Conservation (phyloP, 345 rosid species). For the Tarenaya hassleriana region DNA sequence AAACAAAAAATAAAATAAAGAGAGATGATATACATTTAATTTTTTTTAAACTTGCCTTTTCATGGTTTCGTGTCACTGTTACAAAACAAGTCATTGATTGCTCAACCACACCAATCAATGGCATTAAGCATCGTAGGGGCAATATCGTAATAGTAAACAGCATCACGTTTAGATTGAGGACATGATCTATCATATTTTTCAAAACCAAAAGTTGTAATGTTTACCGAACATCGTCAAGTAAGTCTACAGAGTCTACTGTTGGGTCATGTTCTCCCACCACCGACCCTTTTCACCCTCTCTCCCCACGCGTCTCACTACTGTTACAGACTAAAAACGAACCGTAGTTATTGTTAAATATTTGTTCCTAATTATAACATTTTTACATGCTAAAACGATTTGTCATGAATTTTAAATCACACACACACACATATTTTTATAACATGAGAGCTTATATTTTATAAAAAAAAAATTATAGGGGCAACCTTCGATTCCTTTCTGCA, state of each 20-base stretch:
- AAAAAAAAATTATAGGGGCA: neutral
- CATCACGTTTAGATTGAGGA: too few species aligned
- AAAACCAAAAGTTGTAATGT: slow-evolving; percentile 14
- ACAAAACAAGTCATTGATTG: too few species aligned
- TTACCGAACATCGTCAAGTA: slow-evolving; percentile 12
- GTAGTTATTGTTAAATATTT: neutral
- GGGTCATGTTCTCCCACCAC: slow-evolving; percentile 19
- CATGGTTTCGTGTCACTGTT: too few species aligned
- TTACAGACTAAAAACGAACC: too few species aligned
- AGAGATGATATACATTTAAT: too few species aligned
- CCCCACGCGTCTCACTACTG: slow-evolving; percentile 1
- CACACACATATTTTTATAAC: neutral
- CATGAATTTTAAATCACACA: too few species aligned
- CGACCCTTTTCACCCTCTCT: slow-evolving; percentile 22
- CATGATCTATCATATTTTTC: neutral
- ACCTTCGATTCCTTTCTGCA: neutral
- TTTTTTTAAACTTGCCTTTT: too few species aligned
- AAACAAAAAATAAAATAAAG: too few species aligned
- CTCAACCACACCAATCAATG: too few species aligned
- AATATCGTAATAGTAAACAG: too few species aligned
- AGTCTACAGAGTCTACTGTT: slow-evolving; percentile 25
- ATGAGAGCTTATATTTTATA: neutral
- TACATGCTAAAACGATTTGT: too few species aligned
- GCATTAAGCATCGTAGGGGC: too few species aligned
- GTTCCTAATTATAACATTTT: neutral